Evolutionary conservation across 2,329 filamentous ascomycete species (phyloP), one percentile per base, ranked within the genome.

Genomic region (Leptographium lundbergii): DNA sequence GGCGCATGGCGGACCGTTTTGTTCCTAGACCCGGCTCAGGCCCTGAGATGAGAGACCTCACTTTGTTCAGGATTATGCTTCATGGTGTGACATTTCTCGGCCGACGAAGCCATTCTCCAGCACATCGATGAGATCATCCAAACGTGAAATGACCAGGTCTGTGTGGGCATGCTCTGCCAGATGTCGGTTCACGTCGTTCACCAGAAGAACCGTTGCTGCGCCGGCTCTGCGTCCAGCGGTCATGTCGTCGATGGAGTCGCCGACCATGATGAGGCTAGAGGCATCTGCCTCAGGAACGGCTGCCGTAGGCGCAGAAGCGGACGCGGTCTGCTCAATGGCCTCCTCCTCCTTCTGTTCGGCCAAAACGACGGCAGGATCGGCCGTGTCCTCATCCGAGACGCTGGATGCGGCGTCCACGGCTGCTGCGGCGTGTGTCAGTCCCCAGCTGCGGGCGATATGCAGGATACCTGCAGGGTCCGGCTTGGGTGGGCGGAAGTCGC

Each of bases 221-320:
- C 92, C 92, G 0, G 92, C 92, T 57, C 77, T 78, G 61, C 86
- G 81, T 0, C 94, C 92, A 0, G 92, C 90, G 9, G 86, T 88
- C 83, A 97, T 95, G 69, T 99, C 94, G 70, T 97, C 94, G 59
- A 95, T 83, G 19, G 86, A 91, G 69, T 92, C 88, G 4, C 88
- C 88, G 25, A 85, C 82, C 82, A 86, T 86, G 65, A 84, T 81
- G 50, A 84, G 66, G 6, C 69, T 71, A 50, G 72, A 77, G 2
- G 75, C 80, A 61, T 78, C 76, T 1, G 68, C 68, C 11, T 71
- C 68, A 25, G 53, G 63, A 48, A 64, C 56, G 5, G 36, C 42
- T 1, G 39, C 34, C 25, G 6, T 10, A 61, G 64, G 9, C 4
- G 13, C 65, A 66, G 7, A 32, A 11, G 24, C 4, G 27, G 52